A percentile compares a stretch with the other conserved stretches of the same genome.
These are phyloP conservation scores for Colletotrichum orchidophilum DNA, from an alignment of 2,329 filamentous ascomycete genomes.

Conservation along the genomic window DNA sequence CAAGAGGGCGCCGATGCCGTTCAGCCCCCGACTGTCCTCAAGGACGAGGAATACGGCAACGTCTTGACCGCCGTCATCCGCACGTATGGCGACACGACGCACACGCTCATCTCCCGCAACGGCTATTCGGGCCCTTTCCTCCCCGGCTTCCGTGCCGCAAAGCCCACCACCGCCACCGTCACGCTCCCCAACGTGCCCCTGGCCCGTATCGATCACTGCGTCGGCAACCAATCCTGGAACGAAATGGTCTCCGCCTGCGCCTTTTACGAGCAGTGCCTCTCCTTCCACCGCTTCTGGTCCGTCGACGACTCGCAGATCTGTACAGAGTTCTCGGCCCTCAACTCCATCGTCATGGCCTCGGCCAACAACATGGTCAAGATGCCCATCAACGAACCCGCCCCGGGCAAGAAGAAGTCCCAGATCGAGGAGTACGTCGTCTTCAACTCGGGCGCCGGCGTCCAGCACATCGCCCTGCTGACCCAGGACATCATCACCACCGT, in stretches of 20 bases:
- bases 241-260: slow-evolving; percentile 76
- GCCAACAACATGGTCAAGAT: slow-evolving; percentile 91
- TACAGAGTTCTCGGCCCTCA: slow-evolving; percentile 90
- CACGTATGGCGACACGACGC: slow-evolving; percentile 95
- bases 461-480: slow-evolving; percentile 91
- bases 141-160: slow-evolving; percentile 77
- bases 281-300: slow-evolving; percentile 97
- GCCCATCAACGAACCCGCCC: slow-evolving; percentile 96
- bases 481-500: slow-evolving; percentile 82
- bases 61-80: slow-evolving; percentile 82
- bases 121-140: slow-evolving; percentile 80
- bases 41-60: slow-evolving; percentile 70
- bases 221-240: slow-evolving; percentile 96
- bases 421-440: slow-evolving; percentile 95
- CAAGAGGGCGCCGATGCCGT: slow-evolving; percentile 70
- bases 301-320: slow-evolving; percentile 94
- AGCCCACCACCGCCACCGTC: slow-evolving; percentile 47
- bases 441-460: slow-evolving; percentile 88
- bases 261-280: slow-evolving; percentile 87
- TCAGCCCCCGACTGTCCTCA: slow-evolving; percentile 62
- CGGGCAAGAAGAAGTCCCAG: slow-evolving; percentile 89
- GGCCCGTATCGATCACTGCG: slow-evolving; percentile 90
- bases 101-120: slow-evolving; percentile 83
- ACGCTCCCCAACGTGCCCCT: slow-evolving; percentile 72
- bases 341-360: slow-evolving; percentile 89